Evolutionary conservation across 164 flowering plant species (phyloP), one percentile per base, ranked within the genome.

Genomic region (Taxillus chinensis): DNA sequence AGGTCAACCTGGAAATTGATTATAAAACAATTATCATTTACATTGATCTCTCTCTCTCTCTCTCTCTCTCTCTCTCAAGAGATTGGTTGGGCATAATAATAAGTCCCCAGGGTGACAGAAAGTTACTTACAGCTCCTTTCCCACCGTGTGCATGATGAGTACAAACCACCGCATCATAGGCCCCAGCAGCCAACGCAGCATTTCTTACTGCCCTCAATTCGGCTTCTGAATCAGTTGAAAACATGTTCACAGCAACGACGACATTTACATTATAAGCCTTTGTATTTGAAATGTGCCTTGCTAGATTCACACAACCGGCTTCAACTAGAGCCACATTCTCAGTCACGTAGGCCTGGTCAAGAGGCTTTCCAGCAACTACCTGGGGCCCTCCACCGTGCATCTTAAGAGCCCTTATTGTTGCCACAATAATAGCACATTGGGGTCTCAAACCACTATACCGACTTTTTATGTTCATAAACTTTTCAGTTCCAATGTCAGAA

Each of bases 121-220:
- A 60, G 10, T 48, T 45, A 79, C 95, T 85, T 38, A 92, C 98
- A 78, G 98, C 98, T 78, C 98, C 98, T 78, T 83, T 86, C 66
- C 98, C 98, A 75, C 98, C 98, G 73, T 92, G 98, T n/a, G 98
- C 97, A 78, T 92, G 98, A 76, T 91, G 99, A 61, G 86, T 78
- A 64, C 99, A 95, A 62, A 95, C 67, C 41, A 95, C 92, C 57
- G 99, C 97, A 79, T 95, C 99, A 80, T 80, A 89, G 14, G 99
- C 99, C 42, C 99, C 97, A 45, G 97, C 99, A 61, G 83, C 82
- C 68, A 89, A 62, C 37, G 99, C 86, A 15, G 96, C 87, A 72
- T 62, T 75, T 72, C 68, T 80, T 13, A 95, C 96, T 17, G 87
- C 90, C 77, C 80, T 76, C 45, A 95, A 70, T 70, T 95, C 99